A percentile compares a stretch with the other conserved stretches of the same genome.
These are phyloP conservation scores for Pyricularia sp. DNA, from an alignment of 2,329 filamentous ascomycete genomes.

Conservation along the genomic window DNA sequence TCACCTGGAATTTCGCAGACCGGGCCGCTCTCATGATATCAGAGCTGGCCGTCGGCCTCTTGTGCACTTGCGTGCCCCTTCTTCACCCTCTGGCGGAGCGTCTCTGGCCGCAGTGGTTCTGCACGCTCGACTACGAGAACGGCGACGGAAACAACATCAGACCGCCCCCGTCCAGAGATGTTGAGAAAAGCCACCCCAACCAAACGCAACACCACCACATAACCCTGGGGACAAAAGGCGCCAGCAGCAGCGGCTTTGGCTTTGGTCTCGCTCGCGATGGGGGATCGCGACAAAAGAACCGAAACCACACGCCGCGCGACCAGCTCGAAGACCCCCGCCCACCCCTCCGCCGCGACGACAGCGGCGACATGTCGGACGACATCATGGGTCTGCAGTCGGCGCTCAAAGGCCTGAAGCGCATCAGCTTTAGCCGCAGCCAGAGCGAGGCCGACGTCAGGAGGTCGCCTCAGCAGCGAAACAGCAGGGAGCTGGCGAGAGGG, in stretches of 20 bases:
- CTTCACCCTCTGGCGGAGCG: constrained; percentile 1
- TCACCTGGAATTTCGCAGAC: constrained; percentile 3
- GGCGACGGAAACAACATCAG: too few relatives aligned
- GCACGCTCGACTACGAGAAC: background rate
- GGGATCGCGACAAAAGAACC: background rate
- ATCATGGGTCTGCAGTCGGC: background rate
- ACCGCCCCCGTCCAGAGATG: background rate
- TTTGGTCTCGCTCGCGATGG: background rate
- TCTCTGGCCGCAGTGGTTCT: background rate
- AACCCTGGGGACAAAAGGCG: background rate
- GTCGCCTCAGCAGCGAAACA: background rate
- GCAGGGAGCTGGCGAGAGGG: background rate
- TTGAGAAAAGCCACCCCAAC: background rate
- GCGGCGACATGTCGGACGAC: background rate
- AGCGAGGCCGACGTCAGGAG: constrained; percentile 21
- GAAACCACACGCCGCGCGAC: background rate
- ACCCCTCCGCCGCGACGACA: constrained; percentile 2
- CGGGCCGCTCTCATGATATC: constrained; percentile 3
- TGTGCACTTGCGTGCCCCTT: constrained; percentile 2
- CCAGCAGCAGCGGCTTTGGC: background rate
- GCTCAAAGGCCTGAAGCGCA: background rate
- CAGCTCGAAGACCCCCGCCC: background rate
- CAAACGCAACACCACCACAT: background rate
- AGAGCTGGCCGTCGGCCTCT: constrained; percentile 1
- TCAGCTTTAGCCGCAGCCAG: background rate